Conservation (phyloP, 2,329 filamentous ascomycete species). For the Scedosporium dehoogii region DNA sequence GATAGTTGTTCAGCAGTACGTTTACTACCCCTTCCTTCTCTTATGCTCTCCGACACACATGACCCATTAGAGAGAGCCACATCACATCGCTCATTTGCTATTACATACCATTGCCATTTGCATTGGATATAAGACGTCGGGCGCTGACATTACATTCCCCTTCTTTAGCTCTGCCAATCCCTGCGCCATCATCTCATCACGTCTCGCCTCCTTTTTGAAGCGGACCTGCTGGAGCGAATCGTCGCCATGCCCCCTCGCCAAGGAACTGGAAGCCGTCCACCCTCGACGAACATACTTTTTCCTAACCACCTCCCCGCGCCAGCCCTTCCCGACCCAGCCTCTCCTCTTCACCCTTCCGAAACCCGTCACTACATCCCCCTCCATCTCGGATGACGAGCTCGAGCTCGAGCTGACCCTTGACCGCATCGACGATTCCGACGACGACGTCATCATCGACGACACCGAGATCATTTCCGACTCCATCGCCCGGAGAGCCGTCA, state of each 20-base stretch:
- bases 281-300: slow-evolving; percentile 95
- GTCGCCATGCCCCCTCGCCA: slow-evolving; percentile 77
- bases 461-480: slow-evolving; percentile 53
- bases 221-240: slow-evolving; percentile 70
- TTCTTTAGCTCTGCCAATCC: slow-evolving; percentile 80
- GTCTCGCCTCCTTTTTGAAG: slow-evolving; percentile 82
- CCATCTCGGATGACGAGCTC: slow-evolving; percentile 26
- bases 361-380: slow-evolving; percentile 32
- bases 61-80: neutral
- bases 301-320: slow-evolving; percentile 77
- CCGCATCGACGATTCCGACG: slow-evolving; percentile 8
- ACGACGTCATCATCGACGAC: slow-evolving; percentile 12
- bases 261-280: slow-evolving; percentile 85
- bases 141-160: neutral
- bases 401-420: slow-evolving; percentile 13
- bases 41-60: neutral
- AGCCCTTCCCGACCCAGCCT: slow-evolving; percentile 56
- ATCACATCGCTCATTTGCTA: neutral
- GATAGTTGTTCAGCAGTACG: slow-evolving; percentile 80
- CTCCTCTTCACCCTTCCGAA: slow-evolving; percentile 5
- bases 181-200: slow-evolving; percentile 87
- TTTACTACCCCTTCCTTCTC: slow-evolving; percentile 4
- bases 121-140: slow-evolving; percentile 5
- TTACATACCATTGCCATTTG: slow-evolving; percentile 9
- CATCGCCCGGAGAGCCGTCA: slow-evolving; percentile 62